These are phyloP conservation scores for Neurospora tetrasperma DNA, from an alignment of 495 filamentous ascomycete species.

Conservation along the genomic window DNA sequence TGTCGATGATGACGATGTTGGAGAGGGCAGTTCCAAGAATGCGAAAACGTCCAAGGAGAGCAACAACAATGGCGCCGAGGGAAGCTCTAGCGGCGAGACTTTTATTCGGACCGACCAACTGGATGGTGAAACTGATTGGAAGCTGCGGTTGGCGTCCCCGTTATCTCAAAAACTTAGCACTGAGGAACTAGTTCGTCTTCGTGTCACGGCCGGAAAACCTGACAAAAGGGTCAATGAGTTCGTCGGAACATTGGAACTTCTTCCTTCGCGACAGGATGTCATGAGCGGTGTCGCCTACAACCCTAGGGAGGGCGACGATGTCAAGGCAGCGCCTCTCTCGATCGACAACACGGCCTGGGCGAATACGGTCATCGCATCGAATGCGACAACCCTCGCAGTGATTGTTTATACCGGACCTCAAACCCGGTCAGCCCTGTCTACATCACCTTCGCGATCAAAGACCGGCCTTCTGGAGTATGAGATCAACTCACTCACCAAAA, in stretches of 20 bases:
- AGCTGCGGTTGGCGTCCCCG: conserved; percentile 76
- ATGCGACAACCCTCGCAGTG: conserved; percentile 73
- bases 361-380: conserved; percentile 92
- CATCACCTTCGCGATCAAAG: conserved; percentile 82
- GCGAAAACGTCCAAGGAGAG: background rate
- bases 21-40: conserved; percentile 17
- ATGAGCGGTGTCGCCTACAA: conserved; percentile 18
- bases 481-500: conserved; percentile 97
- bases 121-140: conserved; percentile 99
- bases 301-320: conserved; percentile 13
- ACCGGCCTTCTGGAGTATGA: conserved; percentile 89
- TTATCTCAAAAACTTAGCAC: conserved; percentile 65
- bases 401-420: conserved; percentile 93
- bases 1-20: conserved; percentile 16
- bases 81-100: conserved; percentile 59
- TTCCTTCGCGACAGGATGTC: conserved; percentile 32
- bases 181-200: conserved; percentile 59
- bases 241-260: conserved; percentile 65
- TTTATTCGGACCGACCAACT: conserved; percentile 98
- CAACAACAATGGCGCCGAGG: conserved; percentile 12
- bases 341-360: conserved; percentile 99
- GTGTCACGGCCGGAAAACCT: conserved; percentile 75
- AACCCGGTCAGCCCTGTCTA: conserved; percentile 89
- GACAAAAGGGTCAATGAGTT: conserved; percentile 92
- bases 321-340: conserved; percentile 58